These are phyloP conservation scores for Hemileia vastatrix DNA, from an alignment of 1,284 basidiomycete species.

Conservation along the genomic window DNA sequence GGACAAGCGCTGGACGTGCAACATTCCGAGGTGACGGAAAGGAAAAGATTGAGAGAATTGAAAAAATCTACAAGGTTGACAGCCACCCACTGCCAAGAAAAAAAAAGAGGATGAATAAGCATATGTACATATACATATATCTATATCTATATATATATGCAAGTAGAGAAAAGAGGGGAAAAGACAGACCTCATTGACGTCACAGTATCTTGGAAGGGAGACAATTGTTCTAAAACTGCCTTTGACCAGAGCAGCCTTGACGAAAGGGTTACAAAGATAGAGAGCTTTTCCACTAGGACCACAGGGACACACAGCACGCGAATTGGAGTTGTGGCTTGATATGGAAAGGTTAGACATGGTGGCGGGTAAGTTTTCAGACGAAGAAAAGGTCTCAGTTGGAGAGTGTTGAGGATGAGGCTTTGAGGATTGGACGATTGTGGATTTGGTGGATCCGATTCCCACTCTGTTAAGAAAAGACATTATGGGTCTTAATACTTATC, in stretches of 20 bases:
- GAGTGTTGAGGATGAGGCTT: conserved; percentile 2
- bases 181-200: conserved; percentile 29
- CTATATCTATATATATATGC: no score
- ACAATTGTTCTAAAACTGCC: conserved; percentile 99
- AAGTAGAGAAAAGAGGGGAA: neutral
- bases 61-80: conserved; percentile 64
- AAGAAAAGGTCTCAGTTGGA: conserved; percentile 1
- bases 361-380: conserved; percentile 5
- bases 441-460: conserved; percentile 16
- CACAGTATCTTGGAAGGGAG: conserved; percentile 72
- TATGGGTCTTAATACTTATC: no score
- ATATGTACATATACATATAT: no score
- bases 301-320: conserved; percentile 13
- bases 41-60: conserved; percentile 93
- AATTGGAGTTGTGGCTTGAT: neutral
- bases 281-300: conserved; percentile 52
- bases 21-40: conserved; percentile 86
- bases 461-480: conserved; percentile 24
- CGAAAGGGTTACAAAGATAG: conserved; percentile 89
- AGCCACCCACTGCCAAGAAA: conserved; percentile 71
- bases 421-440: conserved; percentile 1
- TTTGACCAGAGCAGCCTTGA: conserved; percentile 91
- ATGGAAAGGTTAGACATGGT: neutral
- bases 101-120: no score
- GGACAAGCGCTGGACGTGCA: conserved; percentile 83